Evolutionary conservation across 2,329 filamentous ascomycete genomes (phyloP), one percentile per base, ranked within the genome.

Genomic region (Botrytis fragariae): DNA sequence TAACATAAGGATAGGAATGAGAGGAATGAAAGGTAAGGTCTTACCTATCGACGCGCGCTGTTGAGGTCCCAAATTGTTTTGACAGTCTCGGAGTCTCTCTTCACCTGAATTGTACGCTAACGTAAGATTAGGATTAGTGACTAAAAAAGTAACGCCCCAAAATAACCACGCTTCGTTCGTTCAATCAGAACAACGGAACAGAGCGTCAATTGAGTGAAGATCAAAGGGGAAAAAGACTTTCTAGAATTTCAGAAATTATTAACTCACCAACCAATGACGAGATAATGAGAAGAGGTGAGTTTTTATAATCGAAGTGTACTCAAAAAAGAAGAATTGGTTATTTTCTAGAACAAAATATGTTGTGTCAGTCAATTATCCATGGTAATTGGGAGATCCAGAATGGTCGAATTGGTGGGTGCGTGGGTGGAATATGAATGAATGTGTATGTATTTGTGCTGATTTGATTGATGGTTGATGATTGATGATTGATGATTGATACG

Each of bases 21-120:
- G 54, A 68, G 59, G 61, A 68, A 72, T 68, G 62, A 68, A 73
- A 69, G 69, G 74, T 75, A 75, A 74, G 75, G 78, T 80, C 80
- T 81, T 80, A 81, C 80, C 80, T 81, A 81, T 68, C 76, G 75
- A 76, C 76, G 76, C 75, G 77, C 73, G 77, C 71, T 68, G 69
- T 74, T 77, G 72, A 74, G 69, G 74, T 72, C 69, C 68, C 69
- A 65, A 68, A 72, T 68, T 72, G 70, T 72, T 68, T 72, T 67
- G 70, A 72, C 45, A 67, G 70, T 61, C 67, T 72, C 70, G 62
- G 70, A 68, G 67, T 57, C 64, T 72, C 70, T 62, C 61, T 62
- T 72, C 67, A 74, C 51, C 61, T 71, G 61, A 63, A 74, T 72
- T 72, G 20, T 61, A 45, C 67, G 62, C 69, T 54, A 67, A 72